These are phyloP conservation scores for Colletotrichum chlorophyti DNA, from an alignment of 2,329 filamentous ascomycete genomes.

Conservation along the genomic window DNA sequence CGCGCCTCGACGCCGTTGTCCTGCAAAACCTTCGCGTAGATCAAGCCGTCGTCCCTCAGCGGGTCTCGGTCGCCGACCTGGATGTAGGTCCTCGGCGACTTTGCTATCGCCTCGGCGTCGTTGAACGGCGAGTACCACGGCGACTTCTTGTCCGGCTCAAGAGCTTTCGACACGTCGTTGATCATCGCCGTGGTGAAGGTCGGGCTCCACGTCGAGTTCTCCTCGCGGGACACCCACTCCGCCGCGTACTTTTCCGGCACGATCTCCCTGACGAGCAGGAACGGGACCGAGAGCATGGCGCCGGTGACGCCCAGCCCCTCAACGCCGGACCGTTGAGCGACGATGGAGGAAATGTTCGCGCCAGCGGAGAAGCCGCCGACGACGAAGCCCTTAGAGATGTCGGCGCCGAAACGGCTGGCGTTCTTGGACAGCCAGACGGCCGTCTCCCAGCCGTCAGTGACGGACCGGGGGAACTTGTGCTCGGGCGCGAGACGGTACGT, in stretches of 20 bases:
- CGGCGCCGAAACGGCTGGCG: conserved; percentile 30
- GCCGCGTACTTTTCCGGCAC: conserved; percentile 44
- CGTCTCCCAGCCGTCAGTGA: conserved; percentile 53
- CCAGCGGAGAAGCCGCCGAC: conserved; percentile 58
- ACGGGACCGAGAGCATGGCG: conserved; percentile 5
- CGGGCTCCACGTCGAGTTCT: conserved; percentile 45
- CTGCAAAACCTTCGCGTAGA: conserved; percentile 56
- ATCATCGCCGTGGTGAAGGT: conserved; percentile 38
- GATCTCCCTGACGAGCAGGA: conserved; percentile 6
- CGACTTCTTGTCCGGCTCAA: conserved; percentile 37
- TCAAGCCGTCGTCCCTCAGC: conserved; percentile 57
- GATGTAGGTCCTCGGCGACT: conserved; percentile 54
- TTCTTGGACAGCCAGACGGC: conserved; percentile 41
- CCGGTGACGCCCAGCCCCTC: conserved; percentile 37
- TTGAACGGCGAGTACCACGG: conserved; percentile 41
- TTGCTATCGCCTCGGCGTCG: conserved; percentile 36
- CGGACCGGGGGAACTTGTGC: conserved; percentile 51
- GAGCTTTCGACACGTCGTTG: conserved; percentile 35
- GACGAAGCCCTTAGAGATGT: conserved; percentile 53
- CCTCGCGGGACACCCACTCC: conserved; percentile 45
- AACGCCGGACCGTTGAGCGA: conserved; percentile 47
- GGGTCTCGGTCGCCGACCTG: conserved; percentile 58
- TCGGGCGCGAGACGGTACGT: conserved; percentile 60
- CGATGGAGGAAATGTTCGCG: conserved; percentile 55
- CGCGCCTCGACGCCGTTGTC: conserved; percentile 51